These are phyloP conservation scores for Tephrocybe sp. DNA, from an alignment of 768 basidiomycete species.

Conservation along the genomic window DNA sequence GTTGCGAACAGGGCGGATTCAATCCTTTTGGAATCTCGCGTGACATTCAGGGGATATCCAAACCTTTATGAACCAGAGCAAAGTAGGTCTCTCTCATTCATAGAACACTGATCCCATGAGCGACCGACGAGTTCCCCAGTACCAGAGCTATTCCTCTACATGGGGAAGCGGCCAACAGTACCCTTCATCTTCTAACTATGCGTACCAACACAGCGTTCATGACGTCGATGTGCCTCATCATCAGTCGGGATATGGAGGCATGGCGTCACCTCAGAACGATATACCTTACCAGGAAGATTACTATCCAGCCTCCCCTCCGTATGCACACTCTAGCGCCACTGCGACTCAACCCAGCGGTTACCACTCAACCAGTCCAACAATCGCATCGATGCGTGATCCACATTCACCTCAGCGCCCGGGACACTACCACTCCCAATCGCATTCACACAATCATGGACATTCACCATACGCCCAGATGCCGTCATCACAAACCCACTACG, in stretches of 20 bases:
- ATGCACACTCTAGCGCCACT: conserved; percentile 16
- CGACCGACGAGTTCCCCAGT: conserved; percentile 32
- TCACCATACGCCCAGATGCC: conserved; percentile 27
- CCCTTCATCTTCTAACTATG: conserved; percentile 23
- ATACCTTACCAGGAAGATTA: conserved; percentile 22
- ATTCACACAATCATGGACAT: conserved; percentile 38
- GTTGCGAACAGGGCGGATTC: conserved; percentile 28
- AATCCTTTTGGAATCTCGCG: conserved; percentile 19
- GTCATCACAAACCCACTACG: conserved; percentile 27
- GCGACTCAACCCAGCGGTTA: conserved; percentile 9
- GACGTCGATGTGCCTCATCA: conserved; percentile 21
- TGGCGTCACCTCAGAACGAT: conserved; percentile 9
- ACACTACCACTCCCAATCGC: conserved; percentile 34
- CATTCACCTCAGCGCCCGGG: conserved; percentile 27
- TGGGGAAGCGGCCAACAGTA: conserved; percentile 36
- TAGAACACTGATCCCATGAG: conserved; percentile 23
- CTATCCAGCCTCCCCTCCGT: conserved; percentile 20
- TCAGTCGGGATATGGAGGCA: conserved; percentile 22
- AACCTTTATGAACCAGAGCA: conserved; percentile 27
- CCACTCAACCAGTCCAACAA: conserved; percentile 21
- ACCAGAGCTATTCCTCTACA: conserved; percentile 30
- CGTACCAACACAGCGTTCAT: conserved; percentile 23
- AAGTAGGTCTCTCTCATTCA: conserved; percentile 14
- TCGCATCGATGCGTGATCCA: conserved; percentile 32
- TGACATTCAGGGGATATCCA: conserved; percentile 22